phyloP scores from a whole-genome alignment of 352 stramenopile genomes.

The Thalassiosira oceanica region DNA sequence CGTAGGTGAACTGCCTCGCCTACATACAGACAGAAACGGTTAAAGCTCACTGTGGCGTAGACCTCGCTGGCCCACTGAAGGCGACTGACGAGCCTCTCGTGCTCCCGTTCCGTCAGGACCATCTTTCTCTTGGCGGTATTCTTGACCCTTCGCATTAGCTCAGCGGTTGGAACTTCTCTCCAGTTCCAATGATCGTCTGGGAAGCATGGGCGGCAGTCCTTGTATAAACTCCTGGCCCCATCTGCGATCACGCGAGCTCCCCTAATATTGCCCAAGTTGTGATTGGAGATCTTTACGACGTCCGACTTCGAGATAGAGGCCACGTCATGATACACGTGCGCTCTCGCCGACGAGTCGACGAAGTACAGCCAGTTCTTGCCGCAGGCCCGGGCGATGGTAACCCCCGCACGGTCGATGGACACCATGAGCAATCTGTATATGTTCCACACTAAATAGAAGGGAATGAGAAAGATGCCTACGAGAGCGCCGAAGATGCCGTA shows the following conservation, averaged over 20 bases:
- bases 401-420: constrained; percentile 44
- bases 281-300: constrained; percentile 6
- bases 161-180: constrained; percentile 23
- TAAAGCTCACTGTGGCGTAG: constrained; percentile 31
- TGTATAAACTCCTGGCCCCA: constrained; percentile 34
- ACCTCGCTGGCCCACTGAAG: constrained; percentile 17
- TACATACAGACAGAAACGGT: constrained; percentile 50
- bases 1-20: constrained; percentile 24
- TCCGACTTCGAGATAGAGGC: constrained; percentile 17
- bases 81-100: constrained; percentile 10
- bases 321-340: constrained; percentile 32
- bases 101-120: constrained; percentile 14
- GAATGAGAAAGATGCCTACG: constrained; percentile 35
- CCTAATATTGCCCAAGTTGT: constrained; percentile 14
- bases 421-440: constrained; percentile 34
- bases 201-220: constrained; percentile 21
- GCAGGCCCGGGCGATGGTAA: constrained; percentile 40
- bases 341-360: constrained; percentile 22
- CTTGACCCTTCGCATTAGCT: constrained; percentile 7
- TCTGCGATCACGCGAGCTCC: constrained; percentile 30
- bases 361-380: constrained; percentile 50
- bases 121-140: not conserved
- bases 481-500: constrained; percentile 52
- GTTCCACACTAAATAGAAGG: constrained; percentile 42
- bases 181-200: constrained; percentile 46